Percentiles rank a stretch among this genome's conserved stretches.
Evolutionary conservation across 2,329 filamentous ascomycete species (phyloP).

Genomic region (Aspergillus piperis): DNA sequence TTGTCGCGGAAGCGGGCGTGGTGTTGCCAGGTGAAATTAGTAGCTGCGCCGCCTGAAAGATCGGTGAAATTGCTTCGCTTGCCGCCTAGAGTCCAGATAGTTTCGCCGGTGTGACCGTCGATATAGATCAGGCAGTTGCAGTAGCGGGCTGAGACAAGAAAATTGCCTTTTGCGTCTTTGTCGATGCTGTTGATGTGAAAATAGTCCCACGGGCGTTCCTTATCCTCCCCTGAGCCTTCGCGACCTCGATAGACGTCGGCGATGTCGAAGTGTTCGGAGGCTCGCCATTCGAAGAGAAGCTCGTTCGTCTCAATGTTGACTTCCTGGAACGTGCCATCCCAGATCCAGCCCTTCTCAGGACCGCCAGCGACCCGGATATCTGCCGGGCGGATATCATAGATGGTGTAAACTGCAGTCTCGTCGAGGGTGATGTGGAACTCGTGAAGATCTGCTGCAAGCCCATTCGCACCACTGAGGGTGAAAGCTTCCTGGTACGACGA

Average conservation of each 20-base stretch:
- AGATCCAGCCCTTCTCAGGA: conserved; percentile 41
- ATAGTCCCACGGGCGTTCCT: conserved; percentile 50
- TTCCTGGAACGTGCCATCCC: conserved; percentile 49
- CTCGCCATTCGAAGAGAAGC: conserved; percentile 51
- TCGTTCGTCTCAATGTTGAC: conserved; percentile 48
- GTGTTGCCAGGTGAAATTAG: conserved; percentile 55
- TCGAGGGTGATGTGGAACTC: conserved; percentile 48
- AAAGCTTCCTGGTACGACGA: conserved; percentile 38
- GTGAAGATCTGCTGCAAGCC: conserved; percentile 43
- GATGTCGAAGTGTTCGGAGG: conserved; percentile 46
- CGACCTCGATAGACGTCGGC: conserved; percentile 24
- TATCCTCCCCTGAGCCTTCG: conserved; percentile 20
- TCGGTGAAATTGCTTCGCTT: conserved; percentile 46
- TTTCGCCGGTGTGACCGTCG: conserved; percentile 46
- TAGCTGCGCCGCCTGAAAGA: conserved; percentile 45
- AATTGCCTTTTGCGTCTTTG: conserved; percentile 51
- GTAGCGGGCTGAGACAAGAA: conserved; percentile 47
- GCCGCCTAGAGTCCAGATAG: conserved; percentile 57
- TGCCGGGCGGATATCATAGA: conserved; percentile 41
- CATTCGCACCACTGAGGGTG: conserved; percentile 41
- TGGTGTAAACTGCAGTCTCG: conserved; percentile 46
- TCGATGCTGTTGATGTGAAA: conserved; percentile 59
- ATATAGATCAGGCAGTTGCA: conserved; percentile 42
- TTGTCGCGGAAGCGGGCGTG: conserved; percentile 49
- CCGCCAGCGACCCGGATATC: conserved; percentile 43